Evolutionary conservation across 495 filamentous ascomycete genomes (phyloP), one percentile per base, ranked within the genome.

Genomic region (Terfezia boudieri): DNA sequence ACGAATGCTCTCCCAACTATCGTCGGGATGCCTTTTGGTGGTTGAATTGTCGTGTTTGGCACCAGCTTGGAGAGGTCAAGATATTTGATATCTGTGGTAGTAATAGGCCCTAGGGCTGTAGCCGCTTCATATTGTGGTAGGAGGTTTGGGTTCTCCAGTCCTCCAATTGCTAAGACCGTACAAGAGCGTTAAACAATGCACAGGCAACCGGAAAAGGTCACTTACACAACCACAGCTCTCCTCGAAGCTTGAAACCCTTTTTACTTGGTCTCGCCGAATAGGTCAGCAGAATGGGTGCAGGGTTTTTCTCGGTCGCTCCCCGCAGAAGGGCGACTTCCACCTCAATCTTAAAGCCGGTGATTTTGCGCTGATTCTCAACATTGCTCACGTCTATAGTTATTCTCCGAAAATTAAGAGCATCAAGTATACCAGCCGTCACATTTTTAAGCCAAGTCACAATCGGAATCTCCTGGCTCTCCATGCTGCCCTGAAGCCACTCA

Each of bases 1-100:
- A 59, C 8, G 23, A 16, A 49, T 20, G 58, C 53, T 16, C 48
- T 16, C 22, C 26, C 52, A 16, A 60, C 50, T 37, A 59, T 17
- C n/a, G 53, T 55, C 9, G 58, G 58, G 56, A 60, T 55, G 37
- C 52, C 37, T 20, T 48, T 32, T 9, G 58, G 58, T 9, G 41
- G 41, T 14, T 46, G 41, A 14, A 14, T 20, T 46, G 41, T 20
- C 12, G 12, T 20, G 22, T 37, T 36, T 12, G 55, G 50, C 1
- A 52, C 49, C 22, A 56, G 50, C 14, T 36, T 56, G n/a, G 37
- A 49, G 20, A 53, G 55, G 50, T 56, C 55, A 11, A 56, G 37
- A 35, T 12, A 16, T 4, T 10, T 8, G 16, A 37, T 41, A 36
- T 51, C 36, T 26, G 36, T 23, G 22, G 41, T 20, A 26, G 54